Evolutionary conservation across 345 rosid species (phyloP).

Genomic region (Eucalyptus dawsonii): DNA sequence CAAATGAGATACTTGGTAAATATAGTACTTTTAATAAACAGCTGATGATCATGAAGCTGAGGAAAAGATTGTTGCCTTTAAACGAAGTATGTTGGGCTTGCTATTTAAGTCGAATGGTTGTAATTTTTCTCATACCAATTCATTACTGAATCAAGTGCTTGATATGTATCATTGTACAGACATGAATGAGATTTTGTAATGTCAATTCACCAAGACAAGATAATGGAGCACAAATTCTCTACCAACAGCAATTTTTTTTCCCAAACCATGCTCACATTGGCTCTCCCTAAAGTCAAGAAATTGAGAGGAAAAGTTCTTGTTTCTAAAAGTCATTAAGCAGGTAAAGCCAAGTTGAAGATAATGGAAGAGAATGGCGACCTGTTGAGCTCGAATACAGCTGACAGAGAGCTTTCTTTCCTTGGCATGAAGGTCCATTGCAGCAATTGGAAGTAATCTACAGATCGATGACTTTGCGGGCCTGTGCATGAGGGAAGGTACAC

Average conservation of each 20-base stretch:
- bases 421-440: not conserved
- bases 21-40: not conserved
- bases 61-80: not conserved
- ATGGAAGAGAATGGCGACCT: constrained; percentile 8
- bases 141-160: not conserved
- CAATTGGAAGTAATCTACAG: constrained; percentile 5
- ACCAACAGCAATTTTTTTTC: not conserved
- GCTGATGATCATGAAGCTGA: not conserved
- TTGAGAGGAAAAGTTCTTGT: not conserved
- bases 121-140: not conserved
- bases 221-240: not conserved
- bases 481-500: constrained; percentile 3
- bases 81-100: not conserved
- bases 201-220: not conserved
- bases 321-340: no score
- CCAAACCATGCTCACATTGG: not conserved
- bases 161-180: not conserved
- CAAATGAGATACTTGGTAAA: not conserved
- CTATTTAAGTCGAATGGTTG: not conserved
- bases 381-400: constrained; percentile 35
- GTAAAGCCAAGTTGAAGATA: not conserved
- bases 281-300: not conserved
- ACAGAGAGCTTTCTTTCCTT: constrained; percentile 1
- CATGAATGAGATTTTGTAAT: not conserved
- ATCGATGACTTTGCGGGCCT: not conserved